A percentile compares a stretch with the other conserved stretches of the same genome.
Evolutionary conservation across 176 grass and related monocot genomes (phyloP).

Genomic region (Elaeis guineensis): DNA sequence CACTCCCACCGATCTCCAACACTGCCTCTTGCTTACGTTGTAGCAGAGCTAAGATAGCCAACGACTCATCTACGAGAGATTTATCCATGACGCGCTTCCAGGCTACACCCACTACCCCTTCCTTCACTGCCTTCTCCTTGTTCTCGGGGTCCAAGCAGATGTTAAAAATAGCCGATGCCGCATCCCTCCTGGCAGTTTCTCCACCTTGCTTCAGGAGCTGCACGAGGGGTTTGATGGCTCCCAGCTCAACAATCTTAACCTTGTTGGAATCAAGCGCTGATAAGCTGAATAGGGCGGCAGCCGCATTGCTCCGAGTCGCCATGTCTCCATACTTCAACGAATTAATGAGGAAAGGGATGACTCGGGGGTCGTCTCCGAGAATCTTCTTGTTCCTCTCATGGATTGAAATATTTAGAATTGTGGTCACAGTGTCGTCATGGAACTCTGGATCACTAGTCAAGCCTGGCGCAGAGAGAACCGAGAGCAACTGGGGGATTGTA

Average conservation of each 20-base stretch:
- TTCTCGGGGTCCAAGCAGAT: conserved; percentile 58
- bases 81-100: conserved; percentile 39
- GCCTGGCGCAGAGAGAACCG: conserved; percentile 33
- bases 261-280: conserved; percentile 79
- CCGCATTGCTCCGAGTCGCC: conserved; percentile 64
- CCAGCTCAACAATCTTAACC: conserved; percentile 48
- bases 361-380: conserved; percentile 54
- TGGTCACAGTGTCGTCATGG: conserved; percentile 64
- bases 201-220: conserved; percentile 64
- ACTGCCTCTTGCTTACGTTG: conserved; percentile 49
- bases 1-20: conserved; percentile 39
- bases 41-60: conserved; percentile 65
- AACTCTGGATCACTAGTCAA: conserved; percentile 53
- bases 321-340: conserved; percentile 50
- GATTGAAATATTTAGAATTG: conserved; percentile 79
- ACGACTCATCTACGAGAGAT: conserved; percentile 46
- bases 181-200: conserved; percentile 60
- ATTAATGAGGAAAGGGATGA: conserved; percentile 50
- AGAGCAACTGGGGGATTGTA: conserved; percentile 50
- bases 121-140: conserved; percentile 40
- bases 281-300: conserved; percentile 71
- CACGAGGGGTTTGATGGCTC: conserved; percentile 53
- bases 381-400: conserved; percentile 82
- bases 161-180: conserved; percentile 67
- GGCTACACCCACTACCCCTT: conserved; percentile 41